phyloP scores from a whole-genome alignment of 306 rosid species.

The Fagus sylvatica region DNA sequence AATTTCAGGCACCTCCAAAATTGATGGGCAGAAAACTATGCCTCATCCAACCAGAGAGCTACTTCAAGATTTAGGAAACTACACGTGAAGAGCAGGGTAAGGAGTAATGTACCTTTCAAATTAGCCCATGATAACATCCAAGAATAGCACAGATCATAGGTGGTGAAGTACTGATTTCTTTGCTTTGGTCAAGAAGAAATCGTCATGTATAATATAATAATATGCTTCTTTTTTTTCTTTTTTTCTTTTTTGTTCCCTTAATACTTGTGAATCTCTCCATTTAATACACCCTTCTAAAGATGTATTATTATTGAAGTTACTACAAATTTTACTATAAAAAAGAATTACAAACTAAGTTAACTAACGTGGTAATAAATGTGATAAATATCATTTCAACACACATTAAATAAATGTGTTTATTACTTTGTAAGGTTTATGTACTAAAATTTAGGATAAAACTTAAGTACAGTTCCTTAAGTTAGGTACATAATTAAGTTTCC shows the following conservation, averaged over 20 bases:
- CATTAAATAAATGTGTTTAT: too few relatives aligned
- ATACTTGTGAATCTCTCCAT: not conserved
- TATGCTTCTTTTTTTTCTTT: not conserved
- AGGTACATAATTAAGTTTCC: too few relatives aligned
- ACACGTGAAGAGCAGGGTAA: not conserved
- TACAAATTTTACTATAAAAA: too few relatives aligned
- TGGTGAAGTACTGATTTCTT: not conserved
- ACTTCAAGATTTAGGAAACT: not conserved
- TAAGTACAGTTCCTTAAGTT: too few relatives aligned
- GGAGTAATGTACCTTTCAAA: not conserved
- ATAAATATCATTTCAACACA: too few relatives aligned
- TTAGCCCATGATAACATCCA: too few relatives aligned
- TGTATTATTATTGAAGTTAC: too few relatives aligned
- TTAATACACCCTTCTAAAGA: too few relatives aligned
- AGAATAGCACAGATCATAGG: not conserved
- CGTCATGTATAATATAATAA: not conserved
- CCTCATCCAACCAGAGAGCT: slow-evolving; percentile 4
- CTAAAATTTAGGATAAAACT: too few relatives aligned
- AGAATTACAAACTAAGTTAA: too few relatives aligned
- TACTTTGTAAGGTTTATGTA: too few relatives aligned
- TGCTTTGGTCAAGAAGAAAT: not conserved
- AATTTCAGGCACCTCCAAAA: slow-evolving; percentile 15
- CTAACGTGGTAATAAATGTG: too few relatives aligned
- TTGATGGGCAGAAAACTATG: slow-evolving; percentile 11
- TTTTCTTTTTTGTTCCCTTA: not conserved